phyloP scores from a whole-genome alignment of 176 grass and related monocot species.

The Oryza australiensis region DNA sequence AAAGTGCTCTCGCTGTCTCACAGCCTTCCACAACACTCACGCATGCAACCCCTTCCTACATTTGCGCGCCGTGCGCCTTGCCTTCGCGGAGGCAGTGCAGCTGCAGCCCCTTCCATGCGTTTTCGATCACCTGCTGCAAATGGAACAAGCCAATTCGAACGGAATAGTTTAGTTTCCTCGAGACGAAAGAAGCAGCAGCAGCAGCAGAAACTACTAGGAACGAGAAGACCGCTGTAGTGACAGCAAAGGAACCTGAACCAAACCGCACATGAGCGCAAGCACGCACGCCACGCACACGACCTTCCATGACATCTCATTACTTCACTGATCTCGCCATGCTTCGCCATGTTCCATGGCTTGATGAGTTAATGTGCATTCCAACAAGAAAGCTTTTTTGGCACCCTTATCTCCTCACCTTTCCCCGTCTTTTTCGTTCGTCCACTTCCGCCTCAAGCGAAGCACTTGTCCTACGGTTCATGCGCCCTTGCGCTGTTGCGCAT shows the following conservation, averaged over 20 bases:
- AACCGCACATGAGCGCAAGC: neutral
- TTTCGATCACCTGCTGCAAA: neutral
- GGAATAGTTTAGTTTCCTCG: neutral
- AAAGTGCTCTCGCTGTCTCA: too few species aligned
- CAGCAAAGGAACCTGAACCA: conserved; percentile 18
- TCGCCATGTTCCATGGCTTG: neutral
- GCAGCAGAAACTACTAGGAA: neutral
- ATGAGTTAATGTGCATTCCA: conserved; percentile 24
- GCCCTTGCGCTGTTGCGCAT: neutral
- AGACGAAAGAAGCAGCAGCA: neutral
- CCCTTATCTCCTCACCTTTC: conserved; percentile 23
- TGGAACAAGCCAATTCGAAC: neutral
- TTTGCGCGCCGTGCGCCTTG: neutral
- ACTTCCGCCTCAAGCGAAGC: conserved; percentile 1
- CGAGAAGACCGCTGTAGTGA: neutral
- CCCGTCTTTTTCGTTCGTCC: conserved; percentile 26
- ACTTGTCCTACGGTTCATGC: neutral
- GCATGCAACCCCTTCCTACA: neutral
- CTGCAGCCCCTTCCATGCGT: neutral
- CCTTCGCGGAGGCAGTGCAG: neutral
- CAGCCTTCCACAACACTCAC: neutral
- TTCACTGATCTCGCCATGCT: neutral
- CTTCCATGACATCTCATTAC: conserved; percentile 4
- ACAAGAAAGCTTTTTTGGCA: neutral
- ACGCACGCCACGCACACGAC: neutral